These are phyloP conservation scores for Trichoderma koningiopsis DNA, from an alignment of 2,329 filamentous ascomycete species.

Conservation along the genomic window DNA sequence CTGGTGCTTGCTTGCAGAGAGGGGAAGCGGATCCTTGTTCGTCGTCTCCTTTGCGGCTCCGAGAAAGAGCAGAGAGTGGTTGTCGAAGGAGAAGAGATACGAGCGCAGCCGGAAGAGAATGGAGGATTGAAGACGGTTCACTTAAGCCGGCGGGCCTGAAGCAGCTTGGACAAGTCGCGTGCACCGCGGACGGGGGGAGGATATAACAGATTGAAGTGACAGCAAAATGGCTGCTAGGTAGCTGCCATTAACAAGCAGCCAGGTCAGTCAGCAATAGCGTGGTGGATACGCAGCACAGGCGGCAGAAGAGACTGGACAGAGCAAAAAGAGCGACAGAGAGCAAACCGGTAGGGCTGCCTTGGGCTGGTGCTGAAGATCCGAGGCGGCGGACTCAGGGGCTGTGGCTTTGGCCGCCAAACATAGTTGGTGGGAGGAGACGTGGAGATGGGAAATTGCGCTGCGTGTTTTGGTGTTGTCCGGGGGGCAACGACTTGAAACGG, in stretches of 20 bases:
- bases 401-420: conserved; percentile 12
- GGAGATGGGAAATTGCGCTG: conserved; percentile 36
- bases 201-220: conserved; percentile 12
- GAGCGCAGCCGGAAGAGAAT: background rate
- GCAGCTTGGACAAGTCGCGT: conserved; percentile 18
- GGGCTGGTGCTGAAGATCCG: conserved; percentile 25
- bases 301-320: conserved; percentile 1
- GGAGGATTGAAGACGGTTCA: conserved; percentile 3
- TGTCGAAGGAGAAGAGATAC: background rate
- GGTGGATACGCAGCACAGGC: conserved; percentile 10
- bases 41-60: conserved; percentile 2
- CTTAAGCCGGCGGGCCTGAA: conserved; percentile 6
- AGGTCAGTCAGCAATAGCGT: conserved; percentile 1
- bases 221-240: background rate
- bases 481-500: conserved; percentile 25
- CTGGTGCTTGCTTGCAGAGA: background rate
- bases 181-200: conserved; percentile 12
- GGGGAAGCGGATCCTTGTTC: conserved; percentile 7
- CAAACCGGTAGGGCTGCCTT: conserved; percentile 23
- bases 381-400: conserved; percentile 25
- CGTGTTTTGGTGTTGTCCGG: conserved; percentile 26
- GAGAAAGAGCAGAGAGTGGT: background rate
- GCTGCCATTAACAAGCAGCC: conserved; percentile 18
- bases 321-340: background rate
- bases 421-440: conserved; percentile 27